Evolutionary conservation across 1,284 basidiomycete genomes (phyloP), one percentile per base, ranked within the genome.

Genomic region (Fomitopsis pinicola): DNA sequence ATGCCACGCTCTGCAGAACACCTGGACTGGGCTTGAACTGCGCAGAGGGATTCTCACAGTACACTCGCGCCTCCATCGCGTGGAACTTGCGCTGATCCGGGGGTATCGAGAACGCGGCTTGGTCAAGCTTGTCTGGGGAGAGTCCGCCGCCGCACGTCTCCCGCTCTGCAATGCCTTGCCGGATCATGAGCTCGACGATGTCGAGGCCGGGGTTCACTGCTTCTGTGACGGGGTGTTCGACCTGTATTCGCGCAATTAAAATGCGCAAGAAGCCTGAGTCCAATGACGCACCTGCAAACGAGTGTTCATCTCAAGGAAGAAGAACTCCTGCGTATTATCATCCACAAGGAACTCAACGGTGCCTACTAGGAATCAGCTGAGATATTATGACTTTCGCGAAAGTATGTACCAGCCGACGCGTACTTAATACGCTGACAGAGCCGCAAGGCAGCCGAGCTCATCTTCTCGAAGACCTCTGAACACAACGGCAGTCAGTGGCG

Each of bases 251-350:
- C 10, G 38, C 36, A 22, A 60, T 55, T 53, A 54, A 57, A 42
- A 14, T 48, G 48, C 19, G 42, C 0, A 30, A 28, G 30, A 42
- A n/a, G 14, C n/a, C 38, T 30, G 58, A 26, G 26, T 38, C 17
- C 12, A 33, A 15, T 42, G 26, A 57, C 73, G 58, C 64, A 81
- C 82, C 73, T 89, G 88, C 59, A 90, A 81, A 6, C 88, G 79
- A 0, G 87, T 85, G 64, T 92, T 91, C 82, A 91, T 86, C 71
- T 92, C 89, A 19, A 92, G 77, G 67, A 91, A 92, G 75, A 82
- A 90, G 72, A 87, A 90, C 8, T 77, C 70, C 0, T 77, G 78
- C 0, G 78, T 80, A 0, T 74, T 61, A 60, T 86, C 79, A 66
- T 89, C 84, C 4, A 89, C 84, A 2, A 91, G 74, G 66, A 88